Conservation (phyloP, 345 rosid genomes). For the Acer yangbiense region DNA sequence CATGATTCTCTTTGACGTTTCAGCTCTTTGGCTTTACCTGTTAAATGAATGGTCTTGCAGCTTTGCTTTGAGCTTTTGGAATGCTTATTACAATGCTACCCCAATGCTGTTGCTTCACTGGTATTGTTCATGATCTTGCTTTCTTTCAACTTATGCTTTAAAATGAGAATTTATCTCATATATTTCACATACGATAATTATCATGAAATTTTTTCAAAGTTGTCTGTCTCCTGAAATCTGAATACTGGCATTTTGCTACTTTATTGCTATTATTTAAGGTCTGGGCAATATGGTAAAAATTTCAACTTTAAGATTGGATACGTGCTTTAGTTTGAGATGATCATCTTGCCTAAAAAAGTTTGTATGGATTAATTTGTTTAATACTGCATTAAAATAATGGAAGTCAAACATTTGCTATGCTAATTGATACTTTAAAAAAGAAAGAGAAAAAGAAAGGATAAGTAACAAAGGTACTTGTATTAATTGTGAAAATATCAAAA, state of each 20-base stretch:
- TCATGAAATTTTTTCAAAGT: neutral
- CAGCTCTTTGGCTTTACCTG: conserved; percentile 21
- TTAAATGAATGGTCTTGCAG: conserved; percentile 45
- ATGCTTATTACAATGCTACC: conserved; percentile 63
- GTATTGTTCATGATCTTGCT: conserved; percentile 39
- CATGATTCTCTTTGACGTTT: neutral
- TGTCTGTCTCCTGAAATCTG: neutral
- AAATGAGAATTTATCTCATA: neutral
- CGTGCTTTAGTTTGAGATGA: neutral
- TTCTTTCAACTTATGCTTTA: conserved; percentile 13
- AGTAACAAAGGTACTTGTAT: neutral
- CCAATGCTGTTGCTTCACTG: conserved; percentile 52
- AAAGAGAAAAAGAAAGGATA: too few species aligned
- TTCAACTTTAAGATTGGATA: neutral
- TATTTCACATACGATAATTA: neutral
- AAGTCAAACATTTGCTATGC: neutral
- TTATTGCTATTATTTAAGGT: conserved; percentile 5
- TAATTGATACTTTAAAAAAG: too few species aligned
- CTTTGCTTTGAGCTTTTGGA: conserved; percentile 86
- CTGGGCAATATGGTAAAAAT: neutral
- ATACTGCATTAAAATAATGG: neutral
- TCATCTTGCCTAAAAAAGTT: neutral
- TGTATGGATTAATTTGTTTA: neutral
- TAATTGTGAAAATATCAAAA: neutral
- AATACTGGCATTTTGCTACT: neutral